Evolutionary conservation across 306 rosid species (phyloP).

Genomic region (Boehmeria nivea): DNA sequence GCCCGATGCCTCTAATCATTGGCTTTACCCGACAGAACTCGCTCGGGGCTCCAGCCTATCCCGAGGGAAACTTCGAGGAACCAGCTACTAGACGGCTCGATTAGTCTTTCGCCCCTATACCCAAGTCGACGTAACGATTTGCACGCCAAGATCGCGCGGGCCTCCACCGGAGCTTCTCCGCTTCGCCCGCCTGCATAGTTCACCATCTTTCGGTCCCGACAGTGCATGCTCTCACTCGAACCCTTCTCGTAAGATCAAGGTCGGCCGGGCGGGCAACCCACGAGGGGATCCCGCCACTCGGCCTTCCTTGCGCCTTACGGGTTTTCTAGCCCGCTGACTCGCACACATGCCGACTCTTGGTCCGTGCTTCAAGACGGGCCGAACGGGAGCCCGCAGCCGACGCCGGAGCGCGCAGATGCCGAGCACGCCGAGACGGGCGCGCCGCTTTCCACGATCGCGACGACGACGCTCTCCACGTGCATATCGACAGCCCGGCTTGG

Average conservation of each 20-base stretch:
- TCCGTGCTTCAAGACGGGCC: slow-evolving; percentile 5
- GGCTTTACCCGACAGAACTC: slow-evolving; percentile 9
- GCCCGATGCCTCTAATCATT: slow-evolving; percentile 15
- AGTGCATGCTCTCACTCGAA: slow-evolving; percentile 15
- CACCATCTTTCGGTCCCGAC: slow-evolving; percentile 41
- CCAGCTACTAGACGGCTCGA: slow-evolving; percentile 18
- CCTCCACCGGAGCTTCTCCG: slow-evolving; percentile 49
- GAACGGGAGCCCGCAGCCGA: slow-evolving; percentile 15
- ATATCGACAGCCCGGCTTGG: slow-evolving; percentile 15
- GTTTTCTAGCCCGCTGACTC: slow-evolving; percentile 3
- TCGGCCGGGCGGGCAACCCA: background rate
- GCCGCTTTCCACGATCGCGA: no score
- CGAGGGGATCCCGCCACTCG: slow-evolving; percentile 1
- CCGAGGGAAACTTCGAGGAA: slow-evolving; percentile 10
- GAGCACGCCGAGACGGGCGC: no score
- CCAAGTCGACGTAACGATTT: slow-evolving; percentile 21
- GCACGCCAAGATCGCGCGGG: slow-evolving; percentile 31
- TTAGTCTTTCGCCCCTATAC: slow-evolving; percentile 18
- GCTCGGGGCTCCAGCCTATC: slow-evolving; percentile 2
- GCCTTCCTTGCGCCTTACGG: slow-evolving; percentile 9
- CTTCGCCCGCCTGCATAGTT: slow-evolving; percentile 44
- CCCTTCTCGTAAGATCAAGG: slow-evolving; percentile 5
- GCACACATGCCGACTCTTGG: slow-evolving; percentile 7
- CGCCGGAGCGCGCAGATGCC: slow-evolving; percentile 12
- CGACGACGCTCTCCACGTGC: slow-evolving; percentile 4